Conservation (phyloP, 148 eudicot species). For the Rhododendron ferrugineum region DNA sequence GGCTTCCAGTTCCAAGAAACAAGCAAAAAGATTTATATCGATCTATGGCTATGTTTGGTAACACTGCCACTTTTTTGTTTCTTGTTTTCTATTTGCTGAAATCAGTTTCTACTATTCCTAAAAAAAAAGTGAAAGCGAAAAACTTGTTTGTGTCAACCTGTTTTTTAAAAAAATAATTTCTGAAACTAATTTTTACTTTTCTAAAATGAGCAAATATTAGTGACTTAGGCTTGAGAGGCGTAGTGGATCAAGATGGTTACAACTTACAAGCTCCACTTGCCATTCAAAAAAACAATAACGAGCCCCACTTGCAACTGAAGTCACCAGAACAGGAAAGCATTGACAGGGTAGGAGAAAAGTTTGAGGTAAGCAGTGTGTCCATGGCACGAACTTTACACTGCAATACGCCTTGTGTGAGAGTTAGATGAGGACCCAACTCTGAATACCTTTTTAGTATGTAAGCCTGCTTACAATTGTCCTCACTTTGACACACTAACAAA, state of each 20-base stretch:
- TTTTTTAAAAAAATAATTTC: too few species aligned
- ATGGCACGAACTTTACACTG: background rate
- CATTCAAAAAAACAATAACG: background rate
- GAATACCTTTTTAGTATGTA: background rate
- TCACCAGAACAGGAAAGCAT: background rate
- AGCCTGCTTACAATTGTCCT: background rate
- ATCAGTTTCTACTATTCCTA: too few species aligned
- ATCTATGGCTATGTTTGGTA: too few species aligned
- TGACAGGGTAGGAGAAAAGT: background rate
- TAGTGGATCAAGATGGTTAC: background rate
- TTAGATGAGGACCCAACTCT: background rate
- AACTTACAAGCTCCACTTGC: background rate
- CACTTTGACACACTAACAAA: slow-evolving; percentile 2
- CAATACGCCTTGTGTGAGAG: background rate
- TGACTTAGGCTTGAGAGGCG: background rate
- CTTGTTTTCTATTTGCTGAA: too few species aligned
- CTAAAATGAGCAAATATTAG: background rate
- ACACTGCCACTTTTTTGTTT: too few species aligned
- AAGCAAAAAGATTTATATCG: too few species aligned
- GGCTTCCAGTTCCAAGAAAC: too few species aligned
- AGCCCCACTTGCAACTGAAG: background rate
- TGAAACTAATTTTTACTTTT: background rate
- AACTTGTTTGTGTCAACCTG: too few species aligned
- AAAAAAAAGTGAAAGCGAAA: too few species aligned
- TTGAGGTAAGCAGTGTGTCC: background rate